These are phyloP conservation scores for Pseudogymnoascus verrucosus DNA, from an alignment of 2,329 filamentous ascomycete genomes.

Conservation along the genomic window DNA sequence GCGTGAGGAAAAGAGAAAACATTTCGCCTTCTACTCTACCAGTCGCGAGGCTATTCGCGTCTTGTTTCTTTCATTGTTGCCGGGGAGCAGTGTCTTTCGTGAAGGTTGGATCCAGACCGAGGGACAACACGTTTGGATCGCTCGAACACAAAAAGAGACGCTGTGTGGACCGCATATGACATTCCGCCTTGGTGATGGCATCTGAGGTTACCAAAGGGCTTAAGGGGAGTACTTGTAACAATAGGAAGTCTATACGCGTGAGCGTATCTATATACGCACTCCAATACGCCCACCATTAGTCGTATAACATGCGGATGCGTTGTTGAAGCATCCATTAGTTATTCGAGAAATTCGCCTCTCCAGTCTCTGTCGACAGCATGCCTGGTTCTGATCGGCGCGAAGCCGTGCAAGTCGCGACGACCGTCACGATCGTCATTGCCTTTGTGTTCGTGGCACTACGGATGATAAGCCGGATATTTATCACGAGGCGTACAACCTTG, in stretches of 20 bases:
- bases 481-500: constrained; percentile 61
- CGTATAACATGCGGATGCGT: background rate
- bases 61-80: background rate
- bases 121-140: background rate
- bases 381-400: background rate
- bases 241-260: background rate
- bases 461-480: constrained; percentile 59
- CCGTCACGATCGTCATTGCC: constrained; percentile 56
- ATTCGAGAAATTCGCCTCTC: background rate
- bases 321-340: background rate
- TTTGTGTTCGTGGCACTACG: constrained; percentile 67
- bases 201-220: background rate
- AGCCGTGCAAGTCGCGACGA: constrained; percentile 62
- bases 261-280: background rate
- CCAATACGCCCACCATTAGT: background rate
- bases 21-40: constrained; percentile 29
- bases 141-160: background rate
- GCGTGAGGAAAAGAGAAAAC: background rate
- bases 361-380: background rate
- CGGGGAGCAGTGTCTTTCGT: background rate
- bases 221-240: background rate
- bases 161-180: background rate
- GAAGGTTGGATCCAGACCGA: background rate
- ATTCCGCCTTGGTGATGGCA: background rate
- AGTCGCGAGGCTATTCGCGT: background rate